These are phyloP conservation scores for Phyllosticta citrichinensis DNA, from an alignment of 2,329 filamentous ascomycete genomes.

Conservation along the genomic window DNA sequence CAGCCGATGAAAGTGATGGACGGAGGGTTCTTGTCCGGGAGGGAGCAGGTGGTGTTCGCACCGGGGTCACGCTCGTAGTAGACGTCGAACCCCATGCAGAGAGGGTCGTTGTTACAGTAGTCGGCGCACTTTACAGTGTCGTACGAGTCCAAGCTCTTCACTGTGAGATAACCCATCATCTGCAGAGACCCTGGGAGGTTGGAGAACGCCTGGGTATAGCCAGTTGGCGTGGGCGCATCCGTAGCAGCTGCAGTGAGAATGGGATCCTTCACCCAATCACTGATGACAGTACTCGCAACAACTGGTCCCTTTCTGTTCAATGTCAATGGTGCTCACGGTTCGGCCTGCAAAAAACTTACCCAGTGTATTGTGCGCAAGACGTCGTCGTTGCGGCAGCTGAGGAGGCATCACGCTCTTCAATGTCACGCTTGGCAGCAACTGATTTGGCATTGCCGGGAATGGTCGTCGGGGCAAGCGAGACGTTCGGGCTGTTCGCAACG, in stretches of 20 bases:
- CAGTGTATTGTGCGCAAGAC: slow-evolving; percentile 1
- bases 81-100: slow-evolving; percentile 17
- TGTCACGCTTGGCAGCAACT: background rate
- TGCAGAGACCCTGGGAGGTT: slow-evolving; percentile 8
- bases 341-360: background rate
- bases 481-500: background rate
- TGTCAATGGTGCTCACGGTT: background rate
- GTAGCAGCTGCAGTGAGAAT: background rate
- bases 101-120: slow-evolving; percentile 9
- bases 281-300: background rate
- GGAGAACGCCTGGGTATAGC: slow-evolving; percentile 10
- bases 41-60: background rate
- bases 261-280: background rate
- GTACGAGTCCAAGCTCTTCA: slow-evolving; percentile 11
- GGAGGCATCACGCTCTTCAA: background rate
- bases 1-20: slow-evolving; percentile 21
- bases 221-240: slow-evolving; percentile 3
- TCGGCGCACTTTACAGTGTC: slow-evolving; percentile 11
- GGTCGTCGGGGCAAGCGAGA: background rate
- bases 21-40: background rate
- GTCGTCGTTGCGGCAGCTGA: background rate
- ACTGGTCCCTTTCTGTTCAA: background rate
- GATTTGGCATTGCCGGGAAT: background rate
- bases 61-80: slow-evolving; percentile 16
- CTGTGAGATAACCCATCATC: slow-evolving; percentile 12